Base-by-base conservation (phyloP, 495 filamentous ascomycete genomes). In the Podospora pseudopauciseta region DNA sequence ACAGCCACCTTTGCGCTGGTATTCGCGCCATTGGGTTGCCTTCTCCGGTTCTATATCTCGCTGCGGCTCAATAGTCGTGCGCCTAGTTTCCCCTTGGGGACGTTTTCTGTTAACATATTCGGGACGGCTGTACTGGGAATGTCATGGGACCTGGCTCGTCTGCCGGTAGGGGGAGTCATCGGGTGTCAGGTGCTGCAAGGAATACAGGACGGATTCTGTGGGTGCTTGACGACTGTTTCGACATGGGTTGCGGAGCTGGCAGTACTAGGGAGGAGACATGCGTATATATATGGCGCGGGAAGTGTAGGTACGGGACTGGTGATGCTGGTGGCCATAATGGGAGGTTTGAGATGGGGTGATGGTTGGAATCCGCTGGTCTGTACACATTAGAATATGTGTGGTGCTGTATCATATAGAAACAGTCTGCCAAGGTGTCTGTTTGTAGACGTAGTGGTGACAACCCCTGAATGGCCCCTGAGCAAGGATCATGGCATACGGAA, bases 141-240 rank as follows among this genome's bases (percentile, higher is more conserved):
- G 81, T 86, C 87, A 32, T 92, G 84, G 78, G 90, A 93, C 73
- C 76, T 94, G 63, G 90, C 92, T 76, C 91, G 90, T 74, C 83
- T 78, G 1, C 80, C 64, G 30, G 65, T 78, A 26, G 87, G 82
- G 5, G 81, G 82, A 32, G 78, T 75, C 75, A 84, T 86, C 44
- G 87, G 88, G 28, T 95, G 93, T 74, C 91, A 94, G 82, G 87
- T 96, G 3, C 75, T 96, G 70, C 89, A 92, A 74, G 94, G 93
- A 5, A 80, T 96, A 27, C 85, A 90, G 80, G 94, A 97, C 81
- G 94, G 94, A 61, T 96, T 97, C 72, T 97, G 94, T 76, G 94
- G 94, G 9, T 89, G 90, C 70, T 80, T 92, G 73, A 97, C 94
- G 13, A 98, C 94, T 11, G 87, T 98, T n/a, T 93, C 90, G 72